Conservation (phyloP, 208 protist genomes). For the Leishmania arabica region DNA sequence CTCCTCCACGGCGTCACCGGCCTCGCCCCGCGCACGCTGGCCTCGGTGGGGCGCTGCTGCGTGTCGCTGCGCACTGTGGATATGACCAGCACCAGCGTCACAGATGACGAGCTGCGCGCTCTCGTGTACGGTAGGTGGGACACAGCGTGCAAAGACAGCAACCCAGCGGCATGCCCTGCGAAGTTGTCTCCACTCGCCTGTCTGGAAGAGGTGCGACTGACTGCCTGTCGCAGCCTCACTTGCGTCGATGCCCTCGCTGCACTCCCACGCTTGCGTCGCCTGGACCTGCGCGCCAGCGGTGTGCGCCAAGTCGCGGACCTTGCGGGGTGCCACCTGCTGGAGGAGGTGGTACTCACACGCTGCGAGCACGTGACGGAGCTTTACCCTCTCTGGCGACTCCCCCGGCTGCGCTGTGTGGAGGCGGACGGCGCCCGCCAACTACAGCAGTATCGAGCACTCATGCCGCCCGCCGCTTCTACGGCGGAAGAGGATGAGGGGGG, state of each 20-base stretch:
- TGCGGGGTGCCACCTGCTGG: slow-evolving; percentile 15
- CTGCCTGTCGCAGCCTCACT: slow-evolving; percentile 23
- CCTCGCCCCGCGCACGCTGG: slow-evolving; percentile 11
- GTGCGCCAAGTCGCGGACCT: slow-evolving; percentile 7
- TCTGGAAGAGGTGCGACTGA: slow-evolving; percentile 24
- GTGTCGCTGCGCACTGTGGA: slow-evolving; percentile 22
- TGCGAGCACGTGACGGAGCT: slow-evolving; percentile 16
- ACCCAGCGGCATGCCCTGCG: neutral
- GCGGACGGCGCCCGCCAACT: slow-evolving; percentile 13
- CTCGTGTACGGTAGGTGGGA: slow-evolving; percentile 21
- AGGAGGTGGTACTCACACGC: slow-evolving; percentile 22
- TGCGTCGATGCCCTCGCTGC: slow-evolving; percentile 11
- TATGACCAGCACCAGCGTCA: slow-evolving; percentile 24
- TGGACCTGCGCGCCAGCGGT: slow-evolving; percentile 23
- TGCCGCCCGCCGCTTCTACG: neutral
- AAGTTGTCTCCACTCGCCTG: slow-evolving; percentile 12
- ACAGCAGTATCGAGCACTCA: slow-evolving; percentile 2
- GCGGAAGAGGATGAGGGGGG: neutral
- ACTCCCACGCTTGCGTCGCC: slow-evolving; percentile 20
- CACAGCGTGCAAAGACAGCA: neutral
- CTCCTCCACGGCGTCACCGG: slow-evolving; percentile 11
- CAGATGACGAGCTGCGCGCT: slow-evolving; percentile 8
- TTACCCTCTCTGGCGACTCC: slow-evolving; percentile 26
- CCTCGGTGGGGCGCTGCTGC: slow-evolving; percentile 7
- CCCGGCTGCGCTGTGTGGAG: slow-evolving; percentile 25